A percentile compares a stretch with the other conserved stretches of the same genome.
These are phyloP conservation scores for Penicillium cosmopolitanum DNA, from an alignment of 495 filamentous ascomycete species.

Conservation along the genomic window DNA sequence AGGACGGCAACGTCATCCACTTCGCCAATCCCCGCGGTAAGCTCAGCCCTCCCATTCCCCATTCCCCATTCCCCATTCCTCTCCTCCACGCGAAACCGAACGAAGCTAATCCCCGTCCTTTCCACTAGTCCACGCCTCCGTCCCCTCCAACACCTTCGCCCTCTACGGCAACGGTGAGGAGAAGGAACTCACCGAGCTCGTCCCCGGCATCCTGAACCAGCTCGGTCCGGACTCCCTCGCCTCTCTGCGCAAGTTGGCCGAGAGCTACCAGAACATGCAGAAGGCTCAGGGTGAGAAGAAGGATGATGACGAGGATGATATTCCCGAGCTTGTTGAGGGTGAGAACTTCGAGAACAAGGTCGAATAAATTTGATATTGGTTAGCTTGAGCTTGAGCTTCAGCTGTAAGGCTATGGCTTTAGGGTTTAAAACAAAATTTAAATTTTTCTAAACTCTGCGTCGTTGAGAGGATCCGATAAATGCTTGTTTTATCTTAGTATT, in stretches of 20 bases:
- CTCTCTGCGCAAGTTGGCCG: conserved; percentile 94
- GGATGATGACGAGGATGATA: conserved; percentile 81
- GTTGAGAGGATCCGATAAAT: no score
- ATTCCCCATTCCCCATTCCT: no score
- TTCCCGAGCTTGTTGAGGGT: conserved; percentile 93
- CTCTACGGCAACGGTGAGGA: conserved; percentile 99
- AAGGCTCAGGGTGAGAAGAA: conserved; percentile 84
- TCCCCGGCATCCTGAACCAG: conserved; percentile 99
- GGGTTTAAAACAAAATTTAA: background rate
- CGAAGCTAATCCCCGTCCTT: background rate
- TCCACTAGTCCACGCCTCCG: conserved; percentile 85
- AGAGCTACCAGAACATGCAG: conserved; percentile 99
- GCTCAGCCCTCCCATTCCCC: conserved; percentile 13
- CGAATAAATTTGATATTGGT: conserved; percentile 61
- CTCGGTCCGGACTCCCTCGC: conserved; percentile 98
- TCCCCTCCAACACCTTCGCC: conserved; percentile 97
- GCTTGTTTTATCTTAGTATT: no score
- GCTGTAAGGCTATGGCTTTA: no score
- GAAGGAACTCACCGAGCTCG: conserved; percentile 99
- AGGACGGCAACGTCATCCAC: conserved; percentile 99
- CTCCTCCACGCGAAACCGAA: background rate
- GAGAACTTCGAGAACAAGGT: conserved; percentile 97
- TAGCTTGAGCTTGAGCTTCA: no score
- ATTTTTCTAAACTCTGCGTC: no score
- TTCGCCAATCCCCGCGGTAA: conserved; percentile 95